These are phyloP conservation scores for Malassezia sp. DNA, from an alignment of 1,284 basidiomycete species.

Conservation along the genomic window DNA sequence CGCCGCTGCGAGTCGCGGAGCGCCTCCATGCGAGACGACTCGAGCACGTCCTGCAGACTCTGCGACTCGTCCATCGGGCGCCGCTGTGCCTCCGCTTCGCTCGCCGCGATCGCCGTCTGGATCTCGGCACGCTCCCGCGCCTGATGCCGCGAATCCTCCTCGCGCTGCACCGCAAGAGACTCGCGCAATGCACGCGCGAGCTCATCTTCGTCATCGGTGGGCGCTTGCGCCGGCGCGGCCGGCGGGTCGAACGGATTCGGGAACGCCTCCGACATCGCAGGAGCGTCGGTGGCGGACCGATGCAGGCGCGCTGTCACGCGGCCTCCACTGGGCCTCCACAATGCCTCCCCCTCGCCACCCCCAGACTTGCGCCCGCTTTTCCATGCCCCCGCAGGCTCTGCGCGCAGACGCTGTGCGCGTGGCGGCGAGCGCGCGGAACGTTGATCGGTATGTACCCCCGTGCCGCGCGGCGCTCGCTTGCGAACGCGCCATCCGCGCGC, in stretches of 20 bases:
- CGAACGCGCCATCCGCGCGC: no score
- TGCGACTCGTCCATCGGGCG: slow-evolving; percentile 5
- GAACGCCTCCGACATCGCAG: slow-evolving; percentile 12
- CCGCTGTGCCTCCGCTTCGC: slow-evolving; percentile 2
- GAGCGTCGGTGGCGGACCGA: background rate
- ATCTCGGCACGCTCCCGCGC: slow-evolving; percentile 14
- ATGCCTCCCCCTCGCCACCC: background rate
- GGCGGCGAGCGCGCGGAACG: no score
- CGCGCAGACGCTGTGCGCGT: no score
- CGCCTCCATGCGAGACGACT: slow-evolving; percentile 10
- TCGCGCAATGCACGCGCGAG: slow-evolving; percentile 39
- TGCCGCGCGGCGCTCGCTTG: no score
- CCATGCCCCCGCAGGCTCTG: background rate
- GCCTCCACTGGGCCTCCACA: no score
- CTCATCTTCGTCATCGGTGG: slow-evolving; percentile 19
- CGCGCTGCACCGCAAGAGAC: slow-evolving; percentile 43
- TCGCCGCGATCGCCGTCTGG: slow-evolving; percentile 9
- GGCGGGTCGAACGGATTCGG: slow-evolving; percentile 15
- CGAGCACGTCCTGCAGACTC: background rate
- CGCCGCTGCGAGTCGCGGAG: slow-evolving; percentile 10
- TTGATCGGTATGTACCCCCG: no score
- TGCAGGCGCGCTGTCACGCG: no score
- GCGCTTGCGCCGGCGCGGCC: background rate
- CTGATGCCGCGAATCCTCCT: slow-evolving; percentile 39
- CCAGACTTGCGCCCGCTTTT: background rate